These are phyloP conservation scores for Nitzschia sp. DNA, from an alignment of 108 stramenopile genomes.

Conservation along the genomic window DNA sequence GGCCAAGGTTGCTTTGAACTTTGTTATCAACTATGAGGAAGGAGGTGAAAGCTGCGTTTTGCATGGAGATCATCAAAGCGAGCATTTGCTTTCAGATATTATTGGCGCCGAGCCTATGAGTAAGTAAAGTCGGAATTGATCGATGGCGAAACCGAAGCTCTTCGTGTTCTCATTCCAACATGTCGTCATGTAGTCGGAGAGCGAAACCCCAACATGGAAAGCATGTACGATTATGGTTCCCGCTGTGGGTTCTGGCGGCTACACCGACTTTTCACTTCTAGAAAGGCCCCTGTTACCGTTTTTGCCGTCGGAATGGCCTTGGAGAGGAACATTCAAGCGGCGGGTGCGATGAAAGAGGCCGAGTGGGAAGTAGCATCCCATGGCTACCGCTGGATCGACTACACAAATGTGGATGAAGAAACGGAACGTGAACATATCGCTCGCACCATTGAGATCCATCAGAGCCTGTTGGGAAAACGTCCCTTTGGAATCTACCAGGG, in stretches of 20 bases:
- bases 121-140: slow-evolving; percentile 28
- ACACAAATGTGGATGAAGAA: slow-evolving; percentile 76
- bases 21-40: slow-evolving; percentile 97
- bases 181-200: slow-evolving; percentile 24
- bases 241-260: slow-evolving; percentile 94
- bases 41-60: slow-evolving; percentile 88
- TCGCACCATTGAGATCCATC: slow-evolving; percentile 88
- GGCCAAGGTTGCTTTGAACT: slow-evolving; percentile 87
- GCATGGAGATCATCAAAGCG: slow-evolving; percentile 77
- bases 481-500: slow-evolving; percentile 95
- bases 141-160: neutral
- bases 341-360: slow-evolving; percentile 78
- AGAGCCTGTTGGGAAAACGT: slow-evolving; percentile 73
- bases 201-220: slow-evolving; percentile 87
- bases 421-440: slow-evolving; percentile 88
- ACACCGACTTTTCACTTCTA: slow-evolving; percentile 76
- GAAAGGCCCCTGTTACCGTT: slow-evolving; percentile 84
- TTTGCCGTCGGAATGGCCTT: slow-evolving; percentile 97
- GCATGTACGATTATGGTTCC: slow-evolving; percentile 92
- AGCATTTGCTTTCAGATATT: slow-evolving; percentile 88
- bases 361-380: slow-evolving; percentile 91
- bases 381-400: slow-evolving; percentile 96
- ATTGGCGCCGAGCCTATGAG: slow-evolving; percentile 69
- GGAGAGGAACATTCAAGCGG: slow-evolving; percentile 81
- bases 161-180: neutral